A percentile compares a stretch with the other conserved stretches of the same genome.
Evolutionary conservation across 306 rosid species (phyloP).

Genomic region (Castanea mollissima): DNA sequence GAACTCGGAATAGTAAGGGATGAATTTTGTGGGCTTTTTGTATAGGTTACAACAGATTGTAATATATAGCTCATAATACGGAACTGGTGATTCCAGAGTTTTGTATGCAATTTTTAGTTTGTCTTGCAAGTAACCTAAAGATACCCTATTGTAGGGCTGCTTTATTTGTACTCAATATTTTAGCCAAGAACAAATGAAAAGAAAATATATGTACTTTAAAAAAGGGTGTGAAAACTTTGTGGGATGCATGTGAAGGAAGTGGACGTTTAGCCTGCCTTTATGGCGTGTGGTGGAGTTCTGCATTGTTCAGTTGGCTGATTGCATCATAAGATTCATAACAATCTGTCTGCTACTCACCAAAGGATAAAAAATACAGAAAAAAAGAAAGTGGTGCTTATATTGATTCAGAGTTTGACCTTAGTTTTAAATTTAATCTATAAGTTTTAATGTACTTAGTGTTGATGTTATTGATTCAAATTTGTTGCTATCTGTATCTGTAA

Average conservation of each 20-base stretch:
- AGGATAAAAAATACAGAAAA: no score
- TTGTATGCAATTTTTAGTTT: conserved; percentile 48
- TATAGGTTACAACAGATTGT: conserved; percentile 71
- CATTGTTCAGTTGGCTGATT: no score
- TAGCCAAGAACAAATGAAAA: conserved; percentile 1
- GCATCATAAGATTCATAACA: no score
- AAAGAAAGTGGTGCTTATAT: no score
- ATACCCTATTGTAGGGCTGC: conserved; percentile 8
- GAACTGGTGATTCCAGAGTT: conserved; percentile 43
- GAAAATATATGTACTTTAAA: background rate
- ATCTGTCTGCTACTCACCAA: no score
- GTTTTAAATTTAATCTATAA: no score
- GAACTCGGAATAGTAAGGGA: conserved; percentile 46
- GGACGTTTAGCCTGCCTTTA: no score
- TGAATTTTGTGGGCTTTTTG: conserved; percentile 62
- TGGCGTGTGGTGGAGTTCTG: no score
- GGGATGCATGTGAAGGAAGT: conserved; percentile 1
- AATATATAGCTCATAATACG: conserved; percentile 58
- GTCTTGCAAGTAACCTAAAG: conserved; percentile 23
- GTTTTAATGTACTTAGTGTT: no score
- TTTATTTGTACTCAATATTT: background rate
- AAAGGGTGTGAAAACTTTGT: background rate
- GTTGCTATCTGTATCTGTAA: no score
- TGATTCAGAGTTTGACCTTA: no score
- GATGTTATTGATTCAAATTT: no score